Evolutionary conservation across 2,329 filamentous ascomycete genomes (phyloP), one percentile per base, ranked within the genome.

Genomic region (Ophiosphaerella korrae): DNA sequence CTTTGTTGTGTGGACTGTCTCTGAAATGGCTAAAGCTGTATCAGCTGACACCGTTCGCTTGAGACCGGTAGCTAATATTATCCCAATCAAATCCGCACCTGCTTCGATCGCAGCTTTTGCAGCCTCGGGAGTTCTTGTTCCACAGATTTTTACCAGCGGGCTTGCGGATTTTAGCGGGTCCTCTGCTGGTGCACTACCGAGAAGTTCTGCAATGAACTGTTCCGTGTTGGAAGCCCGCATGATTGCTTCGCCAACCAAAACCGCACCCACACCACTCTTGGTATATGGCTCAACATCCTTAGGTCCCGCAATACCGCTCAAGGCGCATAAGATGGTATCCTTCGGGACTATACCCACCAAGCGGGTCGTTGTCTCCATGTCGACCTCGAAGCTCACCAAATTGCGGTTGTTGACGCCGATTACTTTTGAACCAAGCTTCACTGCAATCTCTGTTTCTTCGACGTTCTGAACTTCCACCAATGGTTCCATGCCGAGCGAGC

Each of bases 391-490:
- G 66, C 88, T 97, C 62, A 93, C 93, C 11, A 99, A 81, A 68
- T 99, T 96, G 48, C 94, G 87, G 78, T 99, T 99, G 77, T 99
- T 99, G 63, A 99, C 94, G 23, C 94, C 94, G 65, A 99, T 96
- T 33, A 91, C 93, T 74, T 92, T 88, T 18, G 94, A 84, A 9
- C 93, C 94, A 18, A 99, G 82, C 49, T 89, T 84, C 39, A 97
- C 86, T 7, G 95, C 94, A 49, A 86, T 87, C 34, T 88, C 82
- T 90, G 97, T 99, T 75, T 99, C 94, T 42, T 94, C 90, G 0
- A 88, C 86, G 36, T 89, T 99, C 69, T 99, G 96, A 24, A 99
- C 94, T 73, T 99, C 94, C 1, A 99, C 94, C 26, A 99, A 77
- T 31, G 94, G 94, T 76, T 99, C 95, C 94, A 99, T 99, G 14